A percentile compares a stretch with the other conserved stretches of the same genome.
These are phyloP conservation scores for Haplographium delicatum DNA, from an alignment of 495 filamentous ascomycete genomes.

Conservation along the genomic window DNA sequence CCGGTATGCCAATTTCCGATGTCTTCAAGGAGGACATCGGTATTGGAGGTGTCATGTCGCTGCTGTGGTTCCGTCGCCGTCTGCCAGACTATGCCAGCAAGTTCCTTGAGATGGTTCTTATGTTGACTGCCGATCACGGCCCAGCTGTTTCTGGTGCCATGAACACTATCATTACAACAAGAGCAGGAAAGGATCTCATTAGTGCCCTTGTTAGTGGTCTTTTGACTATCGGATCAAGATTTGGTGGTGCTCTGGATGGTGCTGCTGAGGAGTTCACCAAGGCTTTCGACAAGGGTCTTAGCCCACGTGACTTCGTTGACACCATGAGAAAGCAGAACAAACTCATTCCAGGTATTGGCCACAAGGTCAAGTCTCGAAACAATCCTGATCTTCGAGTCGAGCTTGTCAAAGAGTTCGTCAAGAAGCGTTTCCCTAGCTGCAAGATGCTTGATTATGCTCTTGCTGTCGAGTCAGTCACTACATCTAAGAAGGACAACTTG, in stretches of 20 bases:
- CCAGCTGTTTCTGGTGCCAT: conserved; percentile 98
- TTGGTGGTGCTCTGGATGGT: conserved; percentile 96
- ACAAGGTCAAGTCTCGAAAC: conserved; percentile 98
- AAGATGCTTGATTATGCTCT: conserved; percentile 98
- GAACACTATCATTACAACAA: conserved; percentile 99
- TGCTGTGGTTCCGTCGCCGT: conserved; percentile 98
- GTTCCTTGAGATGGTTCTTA: conserved; percentile 99
- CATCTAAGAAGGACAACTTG: conserved; percentile 99
- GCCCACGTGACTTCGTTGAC: conserved; percentile 98
- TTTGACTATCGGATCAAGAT: conserved; percentile 94
- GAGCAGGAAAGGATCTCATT: conserved; percentile 98
- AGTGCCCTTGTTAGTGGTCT: conserved; percentile 92
- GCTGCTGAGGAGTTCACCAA: conserved; percentile 98
- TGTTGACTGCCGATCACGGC: conserved; percentile 99
- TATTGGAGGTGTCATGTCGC: conserved; percentile 98
- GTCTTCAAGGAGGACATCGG: conserved; percentile 99
- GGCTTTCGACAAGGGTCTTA: conserved; percentile 95
- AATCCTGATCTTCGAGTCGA: conserved; percentile 99
- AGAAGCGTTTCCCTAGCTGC: conserved; percentile 93
- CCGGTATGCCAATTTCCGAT: conserved; percentile 98
- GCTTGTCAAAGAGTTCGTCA: conserved; percentile 97
- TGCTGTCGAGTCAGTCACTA: conserved; percentile 95
- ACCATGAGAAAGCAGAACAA: conserved; percentile 99
- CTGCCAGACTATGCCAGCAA: conserved; percentile 94
- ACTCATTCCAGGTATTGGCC: conserved; percentile 97